These are phyloP conservation scores for Schizothecium vesticola DNA, from an alignment of 495 filamentous ascomycete genomes.

Conservation along the genomic window DNA sequence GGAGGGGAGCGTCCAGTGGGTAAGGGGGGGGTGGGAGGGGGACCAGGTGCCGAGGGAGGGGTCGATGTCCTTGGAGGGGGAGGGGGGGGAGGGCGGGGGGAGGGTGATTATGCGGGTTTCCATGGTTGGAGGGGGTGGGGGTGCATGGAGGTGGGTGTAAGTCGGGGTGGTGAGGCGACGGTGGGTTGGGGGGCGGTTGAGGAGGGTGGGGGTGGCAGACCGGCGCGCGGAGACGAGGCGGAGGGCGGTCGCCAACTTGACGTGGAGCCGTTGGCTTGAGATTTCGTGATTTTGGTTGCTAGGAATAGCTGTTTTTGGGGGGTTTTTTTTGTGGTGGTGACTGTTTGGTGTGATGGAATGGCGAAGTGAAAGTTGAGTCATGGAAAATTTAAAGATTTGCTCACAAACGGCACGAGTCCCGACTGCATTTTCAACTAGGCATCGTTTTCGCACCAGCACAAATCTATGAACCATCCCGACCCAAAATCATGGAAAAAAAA, in stretches of 20 bases:
- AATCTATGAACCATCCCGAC: neutral
- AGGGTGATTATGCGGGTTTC: slow-evolving; percentile 33
- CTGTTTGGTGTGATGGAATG: neutral
- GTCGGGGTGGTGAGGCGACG: neutral
- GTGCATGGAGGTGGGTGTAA: slow-evolving; percentile 8
- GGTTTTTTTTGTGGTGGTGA: neutral
- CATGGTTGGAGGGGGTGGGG: slow-evolving; percentile 19
- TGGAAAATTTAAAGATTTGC: slow-evolving; percentile 13
- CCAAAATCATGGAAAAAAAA: neutral
- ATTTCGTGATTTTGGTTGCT: neutral
- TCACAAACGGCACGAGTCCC: neutral
- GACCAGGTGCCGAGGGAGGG: slow-evolving; percentile 1
- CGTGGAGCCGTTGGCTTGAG: neutral
- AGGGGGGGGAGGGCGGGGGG: slow-evolving; percentile 6
- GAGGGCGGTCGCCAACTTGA: slow-evolving; percentile 16
- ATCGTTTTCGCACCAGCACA: neutral
- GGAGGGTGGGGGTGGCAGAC: slow-evolving; percentile 16
- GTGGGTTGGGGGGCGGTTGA: neutral
- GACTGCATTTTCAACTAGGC: neutral
- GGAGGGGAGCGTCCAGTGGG: slow-evolving; percentile 18
- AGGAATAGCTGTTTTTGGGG: neutral
- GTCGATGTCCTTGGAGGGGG: neutral
- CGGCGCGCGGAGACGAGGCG: slow-evolving; percentile 17
- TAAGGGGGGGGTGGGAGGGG: slow-evolving; percentile 2
- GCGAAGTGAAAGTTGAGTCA: slow-evolving; percentile 18